Conservation (phyloP, 305 asterid genomes). For the Fraxinus dipetala region DNA sequence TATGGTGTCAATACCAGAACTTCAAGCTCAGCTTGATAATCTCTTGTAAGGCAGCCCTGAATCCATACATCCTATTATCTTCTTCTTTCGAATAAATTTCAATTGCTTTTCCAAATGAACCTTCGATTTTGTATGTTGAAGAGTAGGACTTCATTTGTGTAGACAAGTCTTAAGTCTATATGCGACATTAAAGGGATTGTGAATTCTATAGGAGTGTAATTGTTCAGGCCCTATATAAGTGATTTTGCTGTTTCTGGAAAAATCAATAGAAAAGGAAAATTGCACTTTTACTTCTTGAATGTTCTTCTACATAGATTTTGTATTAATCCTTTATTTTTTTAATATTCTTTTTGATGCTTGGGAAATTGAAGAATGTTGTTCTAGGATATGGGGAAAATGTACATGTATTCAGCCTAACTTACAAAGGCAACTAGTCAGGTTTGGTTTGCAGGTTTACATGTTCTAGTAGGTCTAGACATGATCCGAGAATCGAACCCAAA, state of each 20-base stretch:
- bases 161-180: background rate
- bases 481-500: too few species aligned
- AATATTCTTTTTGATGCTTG: background rate
- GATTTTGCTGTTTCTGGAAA: background rate
- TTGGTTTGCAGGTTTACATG: background rate
- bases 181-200: background rate
- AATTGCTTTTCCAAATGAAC: background rate
- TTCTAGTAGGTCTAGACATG: too few species aligned
- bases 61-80: background rate
- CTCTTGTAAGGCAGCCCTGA: constrained; percentile 39
- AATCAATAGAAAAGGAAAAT: background rate
- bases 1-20: constrained; percentile 56
- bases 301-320: background rate
- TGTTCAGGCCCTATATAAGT: background rate
- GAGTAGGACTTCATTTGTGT: background rate
- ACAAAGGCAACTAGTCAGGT: background rate
- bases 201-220: background rate
- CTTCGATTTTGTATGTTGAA: background rate
- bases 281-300: background rate
- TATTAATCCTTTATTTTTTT: background rate
- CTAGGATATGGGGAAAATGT: background rate
- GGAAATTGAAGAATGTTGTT: background rate
- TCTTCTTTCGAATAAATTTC: background rate
- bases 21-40: constrained; percentile 77
- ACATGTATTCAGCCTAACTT: background rate